Percentiles rank a stretch among this genome's conserved stretches.
These are phyloP conservation scores for Leccinum arenicola DNA, from an alignment of 768 basidiomycete species.

Conservation along the genomic window DNA sequence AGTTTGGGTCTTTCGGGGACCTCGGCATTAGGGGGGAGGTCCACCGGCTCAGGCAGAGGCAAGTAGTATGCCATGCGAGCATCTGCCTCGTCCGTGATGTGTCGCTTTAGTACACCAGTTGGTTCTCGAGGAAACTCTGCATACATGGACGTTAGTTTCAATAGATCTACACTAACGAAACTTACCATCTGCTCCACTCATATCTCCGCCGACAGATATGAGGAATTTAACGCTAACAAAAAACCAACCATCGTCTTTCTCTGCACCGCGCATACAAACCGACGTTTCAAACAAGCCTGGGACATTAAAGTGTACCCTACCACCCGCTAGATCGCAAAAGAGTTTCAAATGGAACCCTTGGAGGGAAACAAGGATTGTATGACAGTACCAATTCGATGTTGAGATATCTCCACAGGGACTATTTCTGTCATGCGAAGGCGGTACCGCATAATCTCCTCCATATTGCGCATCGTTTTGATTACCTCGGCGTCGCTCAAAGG, in stretches of 20 bases:
- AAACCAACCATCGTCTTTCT: constrained; percentile 79
- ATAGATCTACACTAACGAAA: neutral
- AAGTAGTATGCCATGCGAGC: constrained; percentile 63
- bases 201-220: constrained; percentile 69
- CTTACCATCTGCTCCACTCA: constrained; percentile 68
- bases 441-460: constrained; percentile 78
- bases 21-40: constrained; percentile 40
- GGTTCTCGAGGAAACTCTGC: constrained; percentile 75
- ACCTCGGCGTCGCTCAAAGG: constrained; percentile 70
- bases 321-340: constrained; percentile 51
- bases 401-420: constrained; percentile 78
- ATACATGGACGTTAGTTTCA: neutral
- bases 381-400: constrained; percentile 59
- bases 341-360: constrained; percentile 14
- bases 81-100: constrained; percentile 74
- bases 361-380: constrained; percentile 12
- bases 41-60: constrained; percentile 41
- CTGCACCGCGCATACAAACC: constrained; percentile 69
- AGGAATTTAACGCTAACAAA: constrained; percentile 76
- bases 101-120: constrained; percentile 55
- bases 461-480: constrained; percentile 58
- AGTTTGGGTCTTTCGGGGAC: constrained; percentile 47
- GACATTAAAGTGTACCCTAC: constrained; percentile 75
- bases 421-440: constrained; percentile 77
- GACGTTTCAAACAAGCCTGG: constrained; percentile 72